Evolutionary conservation across 2,329 filamentous ascomycete species (phyloP).

Genomic region (Alternaria gansuensis): DNA sequence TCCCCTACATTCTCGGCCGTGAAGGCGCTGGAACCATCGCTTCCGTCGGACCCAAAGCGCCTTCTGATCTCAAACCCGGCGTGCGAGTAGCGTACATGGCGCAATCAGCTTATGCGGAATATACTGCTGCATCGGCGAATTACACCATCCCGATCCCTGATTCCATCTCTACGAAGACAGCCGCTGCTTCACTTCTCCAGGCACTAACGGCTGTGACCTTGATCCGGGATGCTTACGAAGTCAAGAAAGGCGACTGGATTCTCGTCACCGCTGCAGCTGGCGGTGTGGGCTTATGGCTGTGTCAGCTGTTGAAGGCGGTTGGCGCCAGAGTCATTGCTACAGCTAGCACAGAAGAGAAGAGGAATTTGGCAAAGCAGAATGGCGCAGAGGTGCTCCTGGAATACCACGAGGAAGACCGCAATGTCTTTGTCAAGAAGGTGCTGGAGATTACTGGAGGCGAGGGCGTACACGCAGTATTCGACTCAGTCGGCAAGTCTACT

Average conservation of each 20-base stretch:
- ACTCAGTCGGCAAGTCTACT: slow-evolving; percentile 84
- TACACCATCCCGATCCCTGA: slow-evolving; percentile 71
- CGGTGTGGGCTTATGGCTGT: slow-evolving; percentile 74
- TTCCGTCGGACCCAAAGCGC: slow-evolving; percentile 63
- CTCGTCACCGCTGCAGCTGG: slow-evolving; percentile 88
- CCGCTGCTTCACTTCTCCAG: slow-evolving; percentile 77
- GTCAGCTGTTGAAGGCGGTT: slow-evolving; percentile 74
- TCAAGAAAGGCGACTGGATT: slow-evolving; percentile 80
- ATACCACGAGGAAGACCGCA: slow-evolving; percentile 65
- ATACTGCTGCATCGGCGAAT: slow-evolving; percentile 62
- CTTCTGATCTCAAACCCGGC: slow-evolving; percentile 67
- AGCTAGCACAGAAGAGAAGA: slow-evolving; percentile 76
- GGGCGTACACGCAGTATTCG: slow-evolving; percentile 81
- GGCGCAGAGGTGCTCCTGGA: slow-evolving; percentile 78
- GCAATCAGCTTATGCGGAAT: slow-evolving; percentile 66
- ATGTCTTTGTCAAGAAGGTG: slow-evolving; percentile 59
- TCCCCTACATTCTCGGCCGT: slow-evolving; percentile 80
- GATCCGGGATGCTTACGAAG: slow-evolving; percentile 74
- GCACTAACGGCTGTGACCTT: slow-evolving; percentile 84
- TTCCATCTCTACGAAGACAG: slow-evolving; percentile 67
- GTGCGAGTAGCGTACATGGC: slow-evolving; percentile 76
- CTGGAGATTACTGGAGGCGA: slow-evolving; percentile 74
- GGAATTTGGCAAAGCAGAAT: slow-evolving; percentile 71
- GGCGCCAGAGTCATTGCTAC: slow-evolving; percentile 84
- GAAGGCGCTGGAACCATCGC: slow-evolving; percentile 79